Evolutionary conservation across 768 basidiomycete genomes (phyloP), one percentile per base, ranked within the genome.

Genomic region (Lentinula sp.): DNA sequence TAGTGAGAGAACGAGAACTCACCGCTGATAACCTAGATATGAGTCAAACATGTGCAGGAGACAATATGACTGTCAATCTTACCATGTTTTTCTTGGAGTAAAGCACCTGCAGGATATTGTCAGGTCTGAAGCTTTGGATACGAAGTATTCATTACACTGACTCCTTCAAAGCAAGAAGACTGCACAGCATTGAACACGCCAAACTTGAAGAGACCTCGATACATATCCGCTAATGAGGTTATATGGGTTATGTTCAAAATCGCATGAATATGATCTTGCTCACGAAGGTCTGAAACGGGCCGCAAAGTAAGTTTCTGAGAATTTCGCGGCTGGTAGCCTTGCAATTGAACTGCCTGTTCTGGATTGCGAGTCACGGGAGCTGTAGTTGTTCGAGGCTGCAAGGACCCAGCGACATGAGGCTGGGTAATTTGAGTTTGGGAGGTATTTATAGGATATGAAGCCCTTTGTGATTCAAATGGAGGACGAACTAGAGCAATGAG

Each of bases 171-270:
- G 69, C 91, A 94, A 32, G 78, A 79, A 13, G 91, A 93, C 66
- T 99, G 96, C 21, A 98, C 84, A 3, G 89, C 87, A 70, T 98
- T 98, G 78, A 98, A 98, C 3, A 89, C 83, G 0, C 86, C 86
- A 65, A 95, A 97, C 67, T 89, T 90, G 82, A 95, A 97, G 1
- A 93, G 75, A 0, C 80, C 76, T 15, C 91, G 84, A 71, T 89
- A 94, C 15, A 86, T 79, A 68, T 94, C 91, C 55, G 93, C 95
- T 96, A 65, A n/a, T 40, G 35, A 32, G n/a, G 5, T 37, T 9
- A 46, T 23, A 49, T 15, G 62, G 39, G 63, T 51, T 61, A 62
- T 53, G 53, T 21, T 32, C 55, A 56, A 39, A 34, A 45, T 61
- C 28, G 31, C 31, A n/a, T 13, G 50, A 15, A 21, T 32, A 31